Percentiles rank a stretch among this genome's conserved stretches.
Conservation (phyloP, 495 filamentous ascomycete genomes). For the Bacidia gigantensis region DNA sequence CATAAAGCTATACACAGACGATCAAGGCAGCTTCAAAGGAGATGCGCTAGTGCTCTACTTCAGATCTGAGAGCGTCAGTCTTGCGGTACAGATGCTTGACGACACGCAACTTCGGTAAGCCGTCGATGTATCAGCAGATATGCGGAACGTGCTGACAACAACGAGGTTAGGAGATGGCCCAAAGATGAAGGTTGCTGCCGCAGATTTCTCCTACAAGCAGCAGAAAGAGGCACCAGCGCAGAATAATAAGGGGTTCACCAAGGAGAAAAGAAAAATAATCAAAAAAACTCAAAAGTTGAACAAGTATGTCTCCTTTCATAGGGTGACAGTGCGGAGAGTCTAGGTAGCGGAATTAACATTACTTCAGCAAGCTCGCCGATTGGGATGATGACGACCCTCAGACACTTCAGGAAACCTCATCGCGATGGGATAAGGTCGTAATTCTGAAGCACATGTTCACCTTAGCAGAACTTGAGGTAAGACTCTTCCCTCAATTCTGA, state of each 20-base stretch:
- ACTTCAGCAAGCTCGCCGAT: slow-evolving; percentile 65
- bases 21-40: slow-evolving; percentile 75
- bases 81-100: slow-evolving; percentile 85
- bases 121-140: slow-evolving; percentile 24
- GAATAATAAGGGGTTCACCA: not conserved
- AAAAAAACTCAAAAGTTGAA: slow-evolving; percentile 76
- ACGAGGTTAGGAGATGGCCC: slow-evolving; percentile 10
- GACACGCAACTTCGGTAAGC: slow-evolving; percentile 72
- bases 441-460: slow-evolving; percentile 95
- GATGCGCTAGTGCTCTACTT: slow-evolving; percentile 90
- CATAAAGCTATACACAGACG: slow-evolving; percentile 85
- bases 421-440: slow-evolving; percentile 63
- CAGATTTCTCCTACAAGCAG: slow-evolving; percentile 81
- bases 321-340: not conserved
- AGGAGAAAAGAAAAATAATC: slow-evolving; percentile 75
- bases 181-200: slow-evolving; percentile 68
- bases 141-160: not conserved
- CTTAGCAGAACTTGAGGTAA: slow-evolving; percentile 57
- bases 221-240: slow-evolving; percentile 44
- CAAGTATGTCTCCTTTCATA: slow-evolving; percentile 29
- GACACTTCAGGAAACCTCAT: slow-evolving; percentile 37
- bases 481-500: slow-evolving; percentile 5
- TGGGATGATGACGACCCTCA: slow-evolving; percentile 84
- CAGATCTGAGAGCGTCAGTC: slow-evolving; percentile 74
- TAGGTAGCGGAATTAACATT: slow-evolving; percentile 1